Percentiles rank a stretch among this genome's conserved stretches.
Conservation (phyloP, 2,329 filamentous ascomycete species). For the Diaporthe citri region DNA sequence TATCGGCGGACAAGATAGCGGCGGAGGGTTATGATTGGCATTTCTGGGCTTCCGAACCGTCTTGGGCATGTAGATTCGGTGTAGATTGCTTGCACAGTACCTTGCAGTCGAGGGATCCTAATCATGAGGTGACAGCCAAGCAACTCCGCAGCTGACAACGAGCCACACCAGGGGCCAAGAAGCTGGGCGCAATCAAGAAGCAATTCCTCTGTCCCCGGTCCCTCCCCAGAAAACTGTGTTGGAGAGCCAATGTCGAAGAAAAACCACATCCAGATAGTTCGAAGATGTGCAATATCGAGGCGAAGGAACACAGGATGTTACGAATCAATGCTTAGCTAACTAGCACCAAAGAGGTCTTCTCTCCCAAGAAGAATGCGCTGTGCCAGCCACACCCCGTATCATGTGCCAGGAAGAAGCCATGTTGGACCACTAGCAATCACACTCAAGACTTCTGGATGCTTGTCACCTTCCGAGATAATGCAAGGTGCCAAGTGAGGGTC, state of each 20-base stretch:
- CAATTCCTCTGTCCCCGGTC: background rate
- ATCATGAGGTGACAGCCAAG: constrained; percentile 28
- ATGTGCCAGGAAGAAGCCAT: constrained; percentile 7
- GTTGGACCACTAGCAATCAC: constrained; percentile 19
- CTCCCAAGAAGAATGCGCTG: background rate
- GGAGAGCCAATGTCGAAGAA: background rate
- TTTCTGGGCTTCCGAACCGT: constrained; percentile 22
- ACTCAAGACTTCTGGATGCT: constrained; percentile 27
- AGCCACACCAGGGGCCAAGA: constrained; percentile 19
- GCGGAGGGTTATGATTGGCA: constrained; percentile 11
- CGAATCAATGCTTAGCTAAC: background rate
- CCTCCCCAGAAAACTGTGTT: background rate
- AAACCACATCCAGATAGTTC: background rate
- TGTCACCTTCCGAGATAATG: constrained; percentile 30
- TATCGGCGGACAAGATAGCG: constrained; percentile 28
- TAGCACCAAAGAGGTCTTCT: background rate
- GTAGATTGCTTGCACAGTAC: constrained; percentile 1
- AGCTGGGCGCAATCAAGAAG: constrained; percentile 25
- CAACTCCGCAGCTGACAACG: constrained; percentile 29
- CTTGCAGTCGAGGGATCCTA: constrained; percentile 1
- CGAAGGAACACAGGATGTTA: background rate
- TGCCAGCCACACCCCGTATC: constrained; percentile 16
- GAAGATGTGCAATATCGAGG: background rate
- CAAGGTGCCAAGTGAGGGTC: constrained; percentile 30
- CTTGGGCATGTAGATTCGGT: background rate